Base-by-base conservation (phyloP, 1,139 yeast species). In the Candida sanyaensis region DNA sequence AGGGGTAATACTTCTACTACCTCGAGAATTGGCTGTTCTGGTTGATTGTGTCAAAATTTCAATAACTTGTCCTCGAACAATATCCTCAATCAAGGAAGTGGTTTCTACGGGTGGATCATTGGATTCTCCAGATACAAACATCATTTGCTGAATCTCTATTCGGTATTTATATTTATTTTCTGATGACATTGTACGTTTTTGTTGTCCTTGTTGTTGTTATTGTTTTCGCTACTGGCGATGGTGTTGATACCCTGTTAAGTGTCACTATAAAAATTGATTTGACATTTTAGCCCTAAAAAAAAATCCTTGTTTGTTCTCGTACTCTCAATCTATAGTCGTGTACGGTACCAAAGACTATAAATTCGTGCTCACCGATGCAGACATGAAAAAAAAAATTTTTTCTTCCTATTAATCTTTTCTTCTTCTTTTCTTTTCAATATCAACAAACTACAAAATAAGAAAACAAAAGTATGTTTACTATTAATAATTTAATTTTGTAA, bases 71-170 rank as follows among this genome's bases (percentile, higher is more conserved):
- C 96, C 95, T 43, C 96, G 78, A 2, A 93, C 99, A 46, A 93
- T 90, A 63, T 93, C 99, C 63, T 93, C 99, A 39, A 93, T 90
- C 48, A 93, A 68, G 9, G 95, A 84, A 0, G 97, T 89, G 0
- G 97, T 90, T 56, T 89, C 96, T 8, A 86, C 77, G 0, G 97
- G 96, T 2, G 98, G 96, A 58, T 93, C 99, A 57, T 88, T 89
- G 1, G 95, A 83, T 66, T 93, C 98, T 1, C 99, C 99, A 51
- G 88, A 81, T 50, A 93, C 99, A 73, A 95, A 93, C 99, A 93
- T 93, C 99, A 93, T 95, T 72, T 91, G 96, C 65, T 89, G 96
- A 59, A 90, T 89, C 66, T 90, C 97, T 43, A 86, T 80, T 49
- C 96, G 74, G 64, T 89, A 90, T 62, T 84, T 83, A 69, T 87